Percentiles rank a stretch among this genome's conserved stretches.
These are phyloP conservation scores for Massariosphaeria phaeospora DNA, from an alignment of 495 filamentous ascomycete species.

Conservation along the genomic window DNA sequence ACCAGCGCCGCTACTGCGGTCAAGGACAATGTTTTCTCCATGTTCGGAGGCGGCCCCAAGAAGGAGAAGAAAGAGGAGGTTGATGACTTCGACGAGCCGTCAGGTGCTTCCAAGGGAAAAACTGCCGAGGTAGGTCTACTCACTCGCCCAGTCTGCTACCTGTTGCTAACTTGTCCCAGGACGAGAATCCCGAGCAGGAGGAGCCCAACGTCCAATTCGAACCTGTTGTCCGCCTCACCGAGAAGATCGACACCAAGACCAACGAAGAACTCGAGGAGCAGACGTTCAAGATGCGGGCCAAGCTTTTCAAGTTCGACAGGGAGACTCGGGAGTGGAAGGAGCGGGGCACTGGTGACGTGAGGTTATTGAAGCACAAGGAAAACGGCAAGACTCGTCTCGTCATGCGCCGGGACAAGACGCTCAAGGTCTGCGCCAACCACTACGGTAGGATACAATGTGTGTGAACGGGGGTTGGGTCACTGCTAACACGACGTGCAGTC, in stretches of 20 bases:
- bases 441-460: slow-evolving; percentile 75
- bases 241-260: slow-evolving; percentile 95
- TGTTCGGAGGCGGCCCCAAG: slow-evolving; percentile 92
- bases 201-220: slow-evolving; percentile 95
- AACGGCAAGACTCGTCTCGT: slow-evolving; percentile 96
- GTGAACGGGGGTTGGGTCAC: neutral
- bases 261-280: slow-evolving; percentile 98
- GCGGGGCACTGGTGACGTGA: slow-evolving; percentile 93
- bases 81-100: slow-evolving; percentile 72
- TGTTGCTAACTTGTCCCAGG: slow-evolving; percentile 20
- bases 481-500: slow-evolving; percentile 51
- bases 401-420: slow-evolving; percentile 98
- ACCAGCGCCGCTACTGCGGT: slow-evolving; percentile 52
- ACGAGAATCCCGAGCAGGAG: slow-evolving; percentile 50
- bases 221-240: slow-evolving; percentile 87
- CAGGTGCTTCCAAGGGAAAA: slow-evolving; percentile 84
- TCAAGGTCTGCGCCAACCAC: slow-evolving; percentile 99
- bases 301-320: slow-evolving; percentile 96
- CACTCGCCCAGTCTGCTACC: neutral
- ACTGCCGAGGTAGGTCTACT: slow-evolving; percentile 41
- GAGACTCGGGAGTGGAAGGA: slow-evolving; percentile 97
- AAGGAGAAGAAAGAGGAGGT: slow-evolving; percentile 77
- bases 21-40: slow-evolving; percentile 79
- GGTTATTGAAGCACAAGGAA: slow-evolving; percentile 95
- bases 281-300: slow-evolving; percentile 98